Conservation (phyloP, 805 yeast species). For the Nakazawaea holstii region DNA sequence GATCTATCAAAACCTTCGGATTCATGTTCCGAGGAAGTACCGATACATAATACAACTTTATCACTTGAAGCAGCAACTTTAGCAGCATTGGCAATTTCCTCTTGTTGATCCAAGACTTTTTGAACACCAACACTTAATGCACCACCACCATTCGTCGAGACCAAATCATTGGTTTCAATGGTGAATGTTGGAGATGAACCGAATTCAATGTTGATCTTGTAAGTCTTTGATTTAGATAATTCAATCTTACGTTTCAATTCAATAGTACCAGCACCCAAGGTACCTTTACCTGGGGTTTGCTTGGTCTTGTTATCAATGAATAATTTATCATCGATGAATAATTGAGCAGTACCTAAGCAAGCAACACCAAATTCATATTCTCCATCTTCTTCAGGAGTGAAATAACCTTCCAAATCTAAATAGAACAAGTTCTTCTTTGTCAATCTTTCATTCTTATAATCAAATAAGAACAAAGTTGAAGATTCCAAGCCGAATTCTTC, state of each 20-base stretch:
- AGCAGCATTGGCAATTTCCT: conserved; percentile 36
- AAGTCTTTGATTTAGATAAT: conserved; percentile 28
- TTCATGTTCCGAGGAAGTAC: conserved; percentile 53
- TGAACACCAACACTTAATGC: conserved; percentile 28
- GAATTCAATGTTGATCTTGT: conserved; percentile 33
- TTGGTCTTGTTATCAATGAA: conserved; percentile 39
- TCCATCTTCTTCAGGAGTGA: conserved; percentile 30
- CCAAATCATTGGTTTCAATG: conserved; percentile 15
- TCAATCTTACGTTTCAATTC: conserved; percentile 25
- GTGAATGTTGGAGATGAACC: conserved; percentile 35
- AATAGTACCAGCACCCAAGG: conserved; percentile 37
- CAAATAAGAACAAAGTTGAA: conserved; percentile 17
- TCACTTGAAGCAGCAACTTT: conserved; percentile 44
- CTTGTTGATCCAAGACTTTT: conserved; percentile 22
- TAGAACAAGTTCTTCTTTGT: conserved; percentile 25
- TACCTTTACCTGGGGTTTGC: conserved; percentile 33
- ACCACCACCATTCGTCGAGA: conserved; percentile 29
- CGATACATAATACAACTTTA: conserved; percentile 46
- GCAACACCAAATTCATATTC: conserved; percentile 35
- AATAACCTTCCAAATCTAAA: conserved; percentile 33
- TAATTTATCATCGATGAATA: conserved; percentile 36
- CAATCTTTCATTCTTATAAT: conserved; percentile 17
- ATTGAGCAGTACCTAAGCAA: conserved; percentile 35
- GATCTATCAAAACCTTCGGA: conserved; percentile 54
- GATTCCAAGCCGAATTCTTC: conserved; percentile 21